These are phyloP conservation scores for Neurospora discreta DNA, from an alignment of 495 filamentous ascomycete genomes.

Conservation along the genomic window DNA sequence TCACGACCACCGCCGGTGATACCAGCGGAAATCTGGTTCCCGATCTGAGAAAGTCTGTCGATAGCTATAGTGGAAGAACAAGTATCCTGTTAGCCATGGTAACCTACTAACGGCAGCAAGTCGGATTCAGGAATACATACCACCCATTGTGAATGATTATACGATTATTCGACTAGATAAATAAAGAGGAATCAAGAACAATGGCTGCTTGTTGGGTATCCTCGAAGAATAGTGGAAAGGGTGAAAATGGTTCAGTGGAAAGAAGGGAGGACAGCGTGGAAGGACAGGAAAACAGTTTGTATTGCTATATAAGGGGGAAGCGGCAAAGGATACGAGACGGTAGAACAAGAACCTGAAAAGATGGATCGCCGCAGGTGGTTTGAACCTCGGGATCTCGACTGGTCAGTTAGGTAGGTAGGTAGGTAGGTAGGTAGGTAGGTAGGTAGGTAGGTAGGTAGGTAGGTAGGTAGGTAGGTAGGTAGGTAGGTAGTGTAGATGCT, in stretches of 20 bases:
- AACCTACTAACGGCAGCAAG: background rate
- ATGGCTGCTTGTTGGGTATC: background rate
- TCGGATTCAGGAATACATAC: conserved; percentile 7
- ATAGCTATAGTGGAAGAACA: conserved; percentile 22
- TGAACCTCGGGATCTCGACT: background rate
- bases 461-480: too few relatives aligned
- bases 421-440: too few relatives aligned
- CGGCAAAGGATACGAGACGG: background rate
- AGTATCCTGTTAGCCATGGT: conserved; percentile 4
- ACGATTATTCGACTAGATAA: background rate
- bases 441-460: too few relatives aligned
- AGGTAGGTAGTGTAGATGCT: too few relatives aligned
- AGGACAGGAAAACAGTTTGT: background rate
- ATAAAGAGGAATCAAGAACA: background rate
- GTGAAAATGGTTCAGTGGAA: background rate
- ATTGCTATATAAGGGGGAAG: background rate
- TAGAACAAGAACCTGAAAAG: background rate
- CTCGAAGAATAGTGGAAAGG: background rate
- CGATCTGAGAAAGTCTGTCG: conserved; percentile 35
- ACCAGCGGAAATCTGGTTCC: conserved; percentile 33
- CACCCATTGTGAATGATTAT: conserved; percentile 21
- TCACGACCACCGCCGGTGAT: conserved; percentile 26
- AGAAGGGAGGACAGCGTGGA: background rate
- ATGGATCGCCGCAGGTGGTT: background rate
- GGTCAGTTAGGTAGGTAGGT: too few relatives aligned